Base-by-base conservation (phyloP, 192 early-diverging fungal species). In the Cladochytrium replicatum region DNA sequence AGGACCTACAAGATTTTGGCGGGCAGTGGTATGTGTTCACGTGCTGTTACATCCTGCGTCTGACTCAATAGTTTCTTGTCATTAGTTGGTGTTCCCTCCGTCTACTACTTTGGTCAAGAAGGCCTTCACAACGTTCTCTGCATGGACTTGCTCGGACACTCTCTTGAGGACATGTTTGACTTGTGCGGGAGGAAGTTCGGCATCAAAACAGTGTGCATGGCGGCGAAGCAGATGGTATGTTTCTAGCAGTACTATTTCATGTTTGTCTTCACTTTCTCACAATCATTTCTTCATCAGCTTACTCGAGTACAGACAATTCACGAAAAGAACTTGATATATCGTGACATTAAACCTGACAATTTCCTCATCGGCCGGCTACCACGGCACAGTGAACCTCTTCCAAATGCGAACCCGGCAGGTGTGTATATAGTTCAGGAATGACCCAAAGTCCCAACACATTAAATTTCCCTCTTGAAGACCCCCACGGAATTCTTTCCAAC, bases 311-410 rank as follows among this genome's bases (percentile, higher is more conserved):
- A 93, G 71, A 77, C 83, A 0, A 87, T 98, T 41, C 94, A 98
- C 59, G 92, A 96, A 58, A 78, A 85, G 59, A 92, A 91, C 55
- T 64, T 96, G 34, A 89, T 98, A 28, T 98, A 98, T 68, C 81
- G 94, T 44, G 94, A 98, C 66, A 94, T 98, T 64, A 98, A 98
- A 64, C 94, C 94, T 27, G 94, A 98, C 63, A 98, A 98, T 72
- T 98, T 98, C 55, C 68, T 98, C 54, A 82, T 95, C 42, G 94
- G 94, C 15, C 78, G 85, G 26, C 82, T 77, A 6, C 74, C 74
- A 25, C 61, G 70, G 8, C 34, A 66, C 57, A 28, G 66, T 67
- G 39, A 67, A 25, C 29, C 37, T 60, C 37, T 37, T 43, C 32
- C n/a, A 44, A 44, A 44, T 37, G 43, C 13, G 32, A 27, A 27